phyloP scores from a whole-genome alignment of 2,329 filamentous ascomycete genomes.

The Penicillium sp. region DNA sequence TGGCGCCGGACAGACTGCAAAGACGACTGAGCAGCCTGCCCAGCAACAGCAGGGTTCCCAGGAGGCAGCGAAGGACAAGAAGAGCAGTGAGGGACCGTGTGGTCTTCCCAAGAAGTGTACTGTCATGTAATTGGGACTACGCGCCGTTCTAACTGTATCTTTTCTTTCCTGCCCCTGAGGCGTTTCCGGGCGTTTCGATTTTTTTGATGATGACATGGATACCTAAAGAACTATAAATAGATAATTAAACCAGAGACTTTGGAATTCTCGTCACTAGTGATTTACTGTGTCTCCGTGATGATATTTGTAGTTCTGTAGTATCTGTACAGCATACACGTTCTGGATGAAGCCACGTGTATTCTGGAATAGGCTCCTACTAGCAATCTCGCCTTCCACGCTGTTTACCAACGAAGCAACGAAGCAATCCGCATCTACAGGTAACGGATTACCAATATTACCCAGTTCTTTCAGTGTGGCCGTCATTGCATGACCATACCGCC shows the following conservation, averaged over 20 bases:
- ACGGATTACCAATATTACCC: constrained; percentile 7
- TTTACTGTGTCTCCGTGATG: too few relatives aligned
- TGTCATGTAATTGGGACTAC: constrained; percentile 50
- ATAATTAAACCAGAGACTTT: not conserved
- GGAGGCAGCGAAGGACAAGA: constrained; percentile 45
- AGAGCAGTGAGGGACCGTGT: constrained; percentile 59
- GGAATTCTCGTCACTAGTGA: not conserved
- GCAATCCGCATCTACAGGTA: not conserved
- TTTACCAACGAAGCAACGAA: not conserved
- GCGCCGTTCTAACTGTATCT: constrained; percentile 11
- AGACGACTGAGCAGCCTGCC: constrained; percentile 20
- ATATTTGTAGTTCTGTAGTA: too few relatives aligned
- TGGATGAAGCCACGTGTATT: not conserved
- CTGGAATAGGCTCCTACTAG: not conserved
- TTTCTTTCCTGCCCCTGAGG: constrained; percentile 15
- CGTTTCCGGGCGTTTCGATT: constrained; percentile 12
- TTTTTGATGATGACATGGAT: constrained; percentile 12
- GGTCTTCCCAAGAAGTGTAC: constrained; percentile 70
- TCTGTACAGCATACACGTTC: too few relatives aligned
- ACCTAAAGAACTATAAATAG: not conserved
- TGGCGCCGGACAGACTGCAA: constrained; percentile 25
- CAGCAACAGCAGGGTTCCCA: constrained; percentile 28
- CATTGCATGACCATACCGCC: constrained; percentile 13
- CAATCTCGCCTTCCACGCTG: not conserved
- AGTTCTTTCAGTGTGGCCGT: not conserved